phyloP scores from a whole-genome alignment of 768 basidiomycete genomes.

The Trametes cingulata region DNA sequence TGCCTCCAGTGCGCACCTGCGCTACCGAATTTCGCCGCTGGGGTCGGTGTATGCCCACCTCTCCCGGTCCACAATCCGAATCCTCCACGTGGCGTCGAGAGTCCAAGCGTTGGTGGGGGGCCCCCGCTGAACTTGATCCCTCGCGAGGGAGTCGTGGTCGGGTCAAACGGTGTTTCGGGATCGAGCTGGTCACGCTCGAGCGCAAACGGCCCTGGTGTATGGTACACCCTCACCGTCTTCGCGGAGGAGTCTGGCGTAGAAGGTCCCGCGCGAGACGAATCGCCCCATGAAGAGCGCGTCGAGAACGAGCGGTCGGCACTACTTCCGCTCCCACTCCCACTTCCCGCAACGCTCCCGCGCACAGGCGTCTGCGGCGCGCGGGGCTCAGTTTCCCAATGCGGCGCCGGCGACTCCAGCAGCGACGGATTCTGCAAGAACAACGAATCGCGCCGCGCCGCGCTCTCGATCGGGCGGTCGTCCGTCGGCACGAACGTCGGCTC shows the following conservation, averaged over 20 bases:
- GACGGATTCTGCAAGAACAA: conserved; percentile 58
- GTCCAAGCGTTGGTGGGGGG: conserved; percentile 17
- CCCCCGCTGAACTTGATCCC: conserved; percentile 59
- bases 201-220: conserved; percentile 24
- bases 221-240: conserved; percentile 31
- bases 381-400: conserved; percentile 45
- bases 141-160: conserved; percentile 78
- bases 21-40: conserved; percentile 9
- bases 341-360: conserved; percentile 22
- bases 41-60: conserved; percentile 11
- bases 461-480: conserved; percentile 46
- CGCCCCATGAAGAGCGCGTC: conserved; percentile 46
- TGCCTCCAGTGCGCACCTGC: conserved; percentile 17
- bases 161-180: conserved; percentile 65
- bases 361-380: conserved; percentile 52
- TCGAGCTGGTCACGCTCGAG: conserved; percentile 25
- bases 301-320: conserved; percentile 31
- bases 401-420: conserved; percentile 56
- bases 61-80: conserved; percentile 15
- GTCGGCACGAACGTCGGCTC: conserved; percentile 75
- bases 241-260: conserved; percentile 51
- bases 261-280: conserved; percentile 54
- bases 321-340: conserved; percentile 3
- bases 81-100: conserved; percentile 32
- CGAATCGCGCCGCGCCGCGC: conserved; percentile 47